These are phyloP conservation scores for Pichia kudriavzevii DNA, from an alignment of 1,139 yeast species.

Conservation along the genomic window DNA sequence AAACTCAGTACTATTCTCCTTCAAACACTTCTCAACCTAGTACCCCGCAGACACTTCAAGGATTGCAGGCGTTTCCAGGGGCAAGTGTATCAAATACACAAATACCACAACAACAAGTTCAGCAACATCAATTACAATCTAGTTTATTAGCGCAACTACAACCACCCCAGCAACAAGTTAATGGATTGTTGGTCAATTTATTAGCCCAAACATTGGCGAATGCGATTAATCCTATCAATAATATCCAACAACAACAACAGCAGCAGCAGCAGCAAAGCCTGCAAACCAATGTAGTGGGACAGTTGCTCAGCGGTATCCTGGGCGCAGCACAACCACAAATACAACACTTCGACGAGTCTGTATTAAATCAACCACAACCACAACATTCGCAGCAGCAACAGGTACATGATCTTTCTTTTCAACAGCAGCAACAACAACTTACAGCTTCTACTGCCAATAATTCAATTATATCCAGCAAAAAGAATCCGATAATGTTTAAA, in stretches of 20 bases:
- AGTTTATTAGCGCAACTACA: too few relatives aligned
- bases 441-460: not conserved
- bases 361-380: not conserved
- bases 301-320: too few relatives aligned
- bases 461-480: not conserved
- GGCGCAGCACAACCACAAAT: not conserved
- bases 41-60: conserved; percentile 7
- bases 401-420: too few relatives aligned
- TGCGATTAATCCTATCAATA: conserved; percentile 4
- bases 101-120: conserved; percentile 14
- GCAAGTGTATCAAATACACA: too few relatives aligned
- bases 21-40: not conserved
- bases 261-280: conserved; percentile 9
- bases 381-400: too few relatives aligned
- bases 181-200: conserved; percentile 11
- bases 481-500: conserved; percentile 9
- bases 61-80: conserved; percentile 1
- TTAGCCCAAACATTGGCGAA: conserved; percentile 11
- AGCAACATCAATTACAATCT: conserved; percentile 12
- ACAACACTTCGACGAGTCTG: not conserved
- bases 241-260: conserved; percentile 5
- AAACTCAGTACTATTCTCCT: not conserved
- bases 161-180: conserved; percentile 5
- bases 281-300: too few relatives aligned
- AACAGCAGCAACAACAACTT: too few relatives aligned